phyloP scores from a whole-genome alignment of 768 basidiomycete species.

The Mrakia blollopis region DNA sequence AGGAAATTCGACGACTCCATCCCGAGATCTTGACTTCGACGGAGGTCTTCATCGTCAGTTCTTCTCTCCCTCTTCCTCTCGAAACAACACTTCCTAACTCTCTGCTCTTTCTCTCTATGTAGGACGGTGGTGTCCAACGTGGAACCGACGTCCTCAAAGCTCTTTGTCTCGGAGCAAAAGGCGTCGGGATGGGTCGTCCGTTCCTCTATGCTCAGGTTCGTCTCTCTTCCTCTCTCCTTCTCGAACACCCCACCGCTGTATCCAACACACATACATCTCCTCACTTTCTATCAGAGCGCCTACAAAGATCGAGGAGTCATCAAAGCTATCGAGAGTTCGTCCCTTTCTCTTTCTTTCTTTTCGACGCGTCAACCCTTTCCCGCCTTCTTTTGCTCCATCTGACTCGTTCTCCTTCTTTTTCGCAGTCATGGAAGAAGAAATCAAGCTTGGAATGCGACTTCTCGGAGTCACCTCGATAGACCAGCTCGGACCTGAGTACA shows the following conservation, averaged over 20 bases:
- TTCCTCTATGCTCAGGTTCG: slow-evolving; percentile 62
- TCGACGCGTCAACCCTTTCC: neutral
- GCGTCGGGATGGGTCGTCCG: slow-evolving; percentile 47
- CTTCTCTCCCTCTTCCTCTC: neutral
- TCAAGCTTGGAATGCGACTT: slow-evolving; percentile 67
- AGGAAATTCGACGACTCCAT: slow-evolving; percentile 11
- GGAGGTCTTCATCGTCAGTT: slow-evolving; percentile 18
- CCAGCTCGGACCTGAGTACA: slow-evolving; percentile 71
- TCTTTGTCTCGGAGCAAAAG: slow-evolving; percentile 42
- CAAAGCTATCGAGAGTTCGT: slow-evolving; percentile 26
- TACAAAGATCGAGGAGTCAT: slow-evolving; percentile 28
- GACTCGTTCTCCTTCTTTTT: too few species aligned
- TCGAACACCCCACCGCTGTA: neutral
- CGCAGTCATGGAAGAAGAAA: slow-evolving; percentile 66
- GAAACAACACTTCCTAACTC: neutral
- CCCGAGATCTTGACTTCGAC: slow-evolving; percentile 14
- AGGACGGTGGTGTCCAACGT: slow-evolving; percentile 51
- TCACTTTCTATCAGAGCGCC: slow-evolving; percentile 35
- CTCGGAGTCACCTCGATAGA: slow-evolving; percentile 62
- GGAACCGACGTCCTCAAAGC: slow-evolving; percentile 50
- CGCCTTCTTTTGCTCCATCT: neutral
- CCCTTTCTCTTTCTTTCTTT: neutral
- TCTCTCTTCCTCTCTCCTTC: neutral
- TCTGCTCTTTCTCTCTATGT: neutral
- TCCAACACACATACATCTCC: too few species aligned